Evolutionary conservation across 176 grass and related monocot species (phyloP), one percentile per base, ranked within the genome.

Genomic region (Phyllostachys edulis): DNA sequence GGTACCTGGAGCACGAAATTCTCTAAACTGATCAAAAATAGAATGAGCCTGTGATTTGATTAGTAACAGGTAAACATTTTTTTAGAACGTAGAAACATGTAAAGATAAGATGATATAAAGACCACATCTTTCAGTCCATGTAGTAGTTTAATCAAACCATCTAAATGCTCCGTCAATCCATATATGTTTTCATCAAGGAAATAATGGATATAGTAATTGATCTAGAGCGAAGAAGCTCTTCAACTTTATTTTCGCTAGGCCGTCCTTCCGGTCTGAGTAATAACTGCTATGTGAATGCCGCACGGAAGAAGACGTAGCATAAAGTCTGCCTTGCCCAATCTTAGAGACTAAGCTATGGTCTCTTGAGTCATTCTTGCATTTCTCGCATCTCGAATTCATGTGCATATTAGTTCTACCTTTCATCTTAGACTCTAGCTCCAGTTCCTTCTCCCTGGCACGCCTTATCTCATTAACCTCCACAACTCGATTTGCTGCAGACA

Each of bases 381-480:
- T 91, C 27, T 78, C 46, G 4, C n/a, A 26, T 74, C 65, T 74
- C 3, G 26, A 34, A 32, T 45, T 40, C 23, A 20, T 12, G 39
- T 3, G 39, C n/a, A 71, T 74, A 55, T n/a, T 74, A 46, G n/a
- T 70, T 74, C 46, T 72, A 40, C 27, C 54, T 41, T 77, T 69
- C 39, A 63, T 29, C 72, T 78, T 91, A 26, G 61, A 66, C 76
- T 94, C 84, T 38, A 91, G 64, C 16, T 89, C 92, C 49, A 56
- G 32, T 40, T 94, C 92, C 83, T 91, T 91, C 21, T 89, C 86
- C 92, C 92, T 86, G 38, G 92, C 84, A 65, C 63, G 79, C 89
- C 89, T 91, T 83, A 94, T 91, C 74, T 94, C 86, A 57, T n/a
- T n/a, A n/a, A n/a, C n/a, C n/a, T n/a, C n/a, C n/a, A n/a, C n/a